These are phyloP conservation scores for Fusarium coffeatum DNA, from an alignment of 2,329 filamentous ascomycete species.

Conservation along the genomic window DNA sequence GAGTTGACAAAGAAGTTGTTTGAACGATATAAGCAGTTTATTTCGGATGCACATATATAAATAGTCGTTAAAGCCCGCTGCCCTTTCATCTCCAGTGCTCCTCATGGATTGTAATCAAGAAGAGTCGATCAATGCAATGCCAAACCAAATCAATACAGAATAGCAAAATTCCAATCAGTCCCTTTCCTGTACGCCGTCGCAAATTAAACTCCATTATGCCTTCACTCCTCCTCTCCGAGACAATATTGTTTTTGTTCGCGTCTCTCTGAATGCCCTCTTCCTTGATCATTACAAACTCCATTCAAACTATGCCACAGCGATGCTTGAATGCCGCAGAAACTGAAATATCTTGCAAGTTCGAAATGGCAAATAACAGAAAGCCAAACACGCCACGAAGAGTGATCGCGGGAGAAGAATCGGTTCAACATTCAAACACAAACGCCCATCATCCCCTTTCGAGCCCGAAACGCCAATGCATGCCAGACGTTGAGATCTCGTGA, in stretches of 20 bases:
- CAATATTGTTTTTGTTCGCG: slow-evolving; percentile 17
- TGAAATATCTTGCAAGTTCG: slow-evolving; percentile 20
- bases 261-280: slow-evolving; percentile 16
- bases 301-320: slow-evolving; percentile 30
- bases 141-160: slow-evolving; percentile 38
- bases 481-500: slow-evolving; percentile 57
- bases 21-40: slow-evolving; percentile 34
- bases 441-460: slow-evolving; percentile 40
- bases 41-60: slow-evolving; percentile 42
- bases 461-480: slow-evolving; percentile 58
- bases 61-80: slow-evolving; percentile 38
- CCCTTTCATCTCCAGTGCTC: slow-evolving; percentile 24
- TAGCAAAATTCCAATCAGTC: slow-evolving; percentile 31
- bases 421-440: slow-evolving; percentile 43
- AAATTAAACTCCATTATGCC: slow-evolving; percentile 36
- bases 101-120: slow-evolving; percentile 28
- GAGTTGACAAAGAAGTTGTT: neutral
- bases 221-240: slow-evolving; percentile 23
- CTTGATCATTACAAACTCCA: slow-evolving; percentile 28
- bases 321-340: slow-evolving; percentile 32
- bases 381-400: slow-evolving; percentile 26
- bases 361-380: slow-evolving; percentile 29
- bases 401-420: slow-evolving; percentile 37
- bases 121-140: slow-evolving; percentile 35
- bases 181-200: slow-evolving; percentile 42